Conservation (phyloP, 192 early-diverging fungal species). For the Linnemannia zychae region DNA sequence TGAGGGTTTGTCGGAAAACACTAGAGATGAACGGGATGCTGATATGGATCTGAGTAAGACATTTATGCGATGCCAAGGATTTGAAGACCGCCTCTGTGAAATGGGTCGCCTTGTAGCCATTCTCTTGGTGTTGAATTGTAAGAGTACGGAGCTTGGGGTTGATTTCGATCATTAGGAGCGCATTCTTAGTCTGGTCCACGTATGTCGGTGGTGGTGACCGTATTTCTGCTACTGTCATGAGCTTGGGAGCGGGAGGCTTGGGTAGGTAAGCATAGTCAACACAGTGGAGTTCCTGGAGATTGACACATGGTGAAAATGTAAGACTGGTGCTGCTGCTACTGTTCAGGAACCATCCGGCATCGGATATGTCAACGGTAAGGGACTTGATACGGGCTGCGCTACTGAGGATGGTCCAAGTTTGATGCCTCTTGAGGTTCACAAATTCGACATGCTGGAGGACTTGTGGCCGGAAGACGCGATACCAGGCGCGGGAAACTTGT, state of each 20-base stretch:
- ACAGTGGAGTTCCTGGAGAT: not conserved
- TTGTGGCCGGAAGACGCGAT: not conserved
- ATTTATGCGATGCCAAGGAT: not conserved
- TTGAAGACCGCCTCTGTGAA: conserved; percentile 6
- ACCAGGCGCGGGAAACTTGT: not conserved
- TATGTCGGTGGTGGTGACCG: not conserved
- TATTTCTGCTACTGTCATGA: no score
- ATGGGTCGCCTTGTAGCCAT: not conserved
- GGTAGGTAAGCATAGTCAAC: not conserved
- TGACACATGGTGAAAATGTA: not conserved
- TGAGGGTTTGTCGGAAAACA: not conserved
- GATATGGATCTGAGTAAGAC: not conserved
- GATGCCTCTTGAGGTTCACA: conserved; percentile 1
- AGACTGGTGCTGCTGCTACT: not conserved
- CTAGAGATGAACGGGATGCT: not conserved
- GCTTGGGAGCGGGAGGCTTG: no score
- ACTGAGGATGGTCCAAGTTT: not conserved
- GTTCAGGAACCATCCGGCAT: not conserved
- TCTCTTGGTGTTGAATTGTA: not conserved
- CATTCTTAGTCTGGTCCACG: conserved; percentile 1
- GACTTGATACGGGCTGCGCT: not conserved
- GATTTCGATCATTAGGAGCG: not conserved
- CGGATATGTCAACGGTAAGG: not conserved
- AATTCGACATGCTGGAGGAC: not conserved
- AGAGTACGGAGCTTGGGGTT: conserved; percentile 5